These are phyloP conservation scores for Apiospora kogelbergensis DNA, from an alignment of 2,329 filamentous ascomycete genomes.

Conservation along the genomic window DNA sequence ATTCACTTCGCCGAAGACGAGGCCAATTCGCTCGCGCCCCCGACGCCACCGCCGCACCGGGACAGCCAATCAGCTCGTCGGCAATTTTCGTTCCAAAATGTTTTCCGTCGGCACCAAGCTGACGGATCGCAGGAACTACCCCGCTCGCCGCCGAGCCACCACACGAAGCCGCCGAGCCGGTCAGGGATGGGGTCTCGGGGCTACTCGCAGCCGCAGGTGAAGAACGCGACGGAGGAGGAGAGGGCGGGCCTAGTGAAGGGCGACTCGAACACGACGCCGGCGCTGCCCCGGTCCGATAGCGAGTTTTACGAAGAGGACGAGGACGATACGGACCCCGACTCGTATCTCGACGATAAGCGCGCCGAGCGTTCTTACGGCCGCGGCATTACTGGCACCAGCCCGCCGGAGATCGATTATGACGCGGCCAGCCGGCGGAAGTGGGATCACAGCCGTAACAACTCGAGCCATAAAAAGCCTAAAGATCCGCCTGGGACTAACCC, in stretches of 20 bases:
- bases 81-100: constrained; percentile 90
- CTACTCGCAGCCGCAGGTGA: constrained; percentile 41
- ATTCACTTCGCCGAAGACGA: constrained; percentile 48
- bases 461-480: neutral
- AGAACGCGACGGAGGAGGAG: constrained; percentile 77
- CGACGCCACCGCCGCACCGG: constrained; percentile 60
- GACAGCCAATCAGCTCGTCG: constrained; percentile 55
- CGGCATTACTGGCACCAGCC: neutral
- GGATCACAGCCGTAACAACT: neutral
- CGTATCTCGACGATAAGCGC: neutral
- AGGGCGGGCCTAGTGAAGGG: constrained; percentile 79
- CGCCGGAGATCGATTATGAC: neutral
- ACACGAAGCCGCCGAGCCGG: constrained; percentile 30
- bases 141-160: constrained; percentile 27
- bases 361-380: neutral
- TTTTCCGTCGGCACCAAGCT: constrained; percentile 63
- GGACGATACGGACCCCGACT: constrained; percentile 15
- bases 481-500: neutral
- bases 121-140: constrained; percentile 28
- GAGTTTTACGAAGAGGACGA: constrained; percentile 35
- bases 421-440: neutral
- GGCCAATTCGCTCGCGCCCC: constrained; percentile 48
- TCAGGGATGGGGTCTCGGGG: constrained; percentile 38
- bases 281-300: constrained; percentile 36
- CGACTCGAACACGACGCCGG: constrained; percentile 46